Evolutionary conservation across 176 grass and related monocot genomes (phyloP).

Genomic region (Cocos nucifera): DNA sequence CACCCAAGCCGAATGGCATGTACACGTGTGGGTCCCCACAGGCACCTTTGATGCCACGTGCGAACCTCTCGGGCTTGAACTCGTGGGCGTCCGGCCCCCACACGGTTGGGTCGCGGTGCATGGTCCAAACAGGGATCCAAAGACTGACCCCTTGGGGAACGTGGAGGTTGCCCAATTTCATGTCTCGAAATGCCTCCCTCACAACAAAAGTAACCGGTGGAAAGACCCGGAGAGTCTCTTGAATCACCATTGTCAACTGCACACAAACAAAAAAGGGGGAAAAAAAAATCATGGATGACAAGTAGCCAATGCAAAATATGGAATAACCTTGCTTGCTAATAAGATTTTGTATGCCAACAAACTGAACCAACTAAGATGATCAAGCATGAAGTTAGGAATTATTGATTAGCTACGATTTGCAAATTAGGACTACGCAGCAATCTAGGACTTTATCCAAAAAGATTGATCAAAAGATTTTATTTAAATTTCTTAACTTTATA

Average conservation of each 20-base stretch:
- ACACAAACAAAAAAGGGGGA: neutral
- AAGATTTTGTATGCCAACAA: no score
- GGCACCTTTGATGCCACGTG: conserved; percentile 25
- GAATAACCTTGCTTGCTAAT: no score
- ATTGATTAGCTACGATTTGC: no score
- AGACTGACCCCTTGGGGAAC: conserved; percentile 42
- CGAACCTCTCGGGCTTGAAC: conserved; percentile 41
- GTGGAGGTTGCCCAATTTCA: conserved; percentile 28
- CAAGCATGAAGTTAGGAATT: no score
- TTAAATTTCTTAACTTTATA: no score
- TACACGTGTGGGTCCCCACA: conserved; percentile 48
- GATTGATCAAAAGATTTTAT: no score
- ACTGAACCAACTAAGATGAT: no score
- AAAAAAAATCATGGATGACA: no score
- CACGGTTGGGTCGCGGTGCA: conserved; percentile 31
- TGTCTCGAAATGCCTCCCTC: conserved; percentile 39
- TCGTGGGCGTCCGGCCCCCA: conserved; percentile 30
- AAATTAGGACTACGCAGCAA: no score
- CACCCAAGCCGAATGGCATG: conserved; percentile 54
- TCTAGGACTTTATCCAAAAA: no score
- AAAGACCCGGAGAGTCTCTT: conserved; percentile 61
- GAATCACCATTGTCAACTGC: conserved; percentile 50
- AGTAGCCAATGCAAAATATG: no score
- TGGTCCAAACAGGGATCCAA: conserved; percentile 35
- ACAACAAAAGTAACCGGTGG: conserved; percentile 48